Evolutionary conservation across 805 yeast species (phyloP).

Genomic region (Spathaspora girioi): DNA sequence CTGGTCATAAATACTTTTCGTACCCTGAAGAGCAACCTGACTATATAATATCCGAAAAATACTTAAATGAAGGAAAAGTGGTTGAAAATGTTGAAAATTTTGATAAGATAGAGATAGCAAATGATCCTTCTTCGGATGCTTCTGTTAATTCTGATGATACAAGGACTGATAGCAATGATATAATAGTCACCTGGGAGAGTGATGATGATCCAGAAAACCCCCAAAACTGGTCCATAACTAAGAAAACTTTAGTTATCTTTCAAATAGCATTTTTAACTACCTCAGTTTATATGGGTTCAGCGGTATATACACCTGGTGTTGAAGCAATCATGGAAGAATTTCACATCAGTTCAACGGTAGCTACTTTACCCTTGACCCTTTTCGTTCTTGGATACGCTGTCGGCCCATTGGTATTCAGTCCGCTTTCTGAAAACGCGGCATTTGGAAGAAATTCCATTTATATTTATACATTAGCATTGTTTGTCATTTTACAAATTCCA

Average conservation of each 20-base stretch:
- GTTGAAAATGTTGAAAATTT: background rate
- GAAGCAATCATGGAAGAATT: slow-evolving; percentile 42
- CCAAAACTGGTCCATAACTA: slow-evolving; percentile 46
- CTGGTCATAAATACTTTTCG: slow-evolving; percentile 19
- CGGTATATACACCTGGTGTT: slow-evolving; percentile 52
- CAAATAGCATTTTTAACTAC: slow-evolving; percentile 44
- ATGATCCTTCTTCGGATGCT: background rate
- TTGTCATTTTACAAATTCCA: slow-evolving; percentile 52
- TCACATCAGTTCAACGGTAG: slow-evolving; percentile 38
- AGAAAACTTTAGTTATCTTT: slow-evolving; percentile 34
- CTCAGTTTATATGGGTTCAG: slow-evolving; percentile 54
- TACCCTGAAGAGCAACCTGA: slow-evolving; percentile 26
- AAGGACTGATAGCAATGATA: background rate
- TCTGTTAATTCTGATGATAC: background rate
- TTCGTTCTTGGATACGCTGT: slow-evolving; percentile 60
- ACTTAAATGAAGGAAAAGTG: slow-evolving; percentile 9
- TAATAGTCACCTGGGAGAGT: slow-evolving; percentile 29
- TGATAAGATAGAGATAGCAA: background rate
- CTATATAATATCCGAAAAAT: slow-evolving; percentile 30
- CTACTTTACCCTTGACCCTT: slow-evolving; percentile 49
- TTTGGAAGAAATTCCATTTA: slow-evolving; percentile 54
- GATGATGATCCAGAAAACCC: slow-evolving; percentile 57
- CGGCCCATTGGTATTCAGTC: slow-evolving; percentile 58
- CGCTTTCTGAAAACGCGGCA: slow-evolving; percentile 52
- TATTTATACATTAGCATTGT: slow-evolving; percentile 42